Base-by-base conservation (phyloP, 305 asterid genomes). In the Fraxinus latifolia region DNA sequence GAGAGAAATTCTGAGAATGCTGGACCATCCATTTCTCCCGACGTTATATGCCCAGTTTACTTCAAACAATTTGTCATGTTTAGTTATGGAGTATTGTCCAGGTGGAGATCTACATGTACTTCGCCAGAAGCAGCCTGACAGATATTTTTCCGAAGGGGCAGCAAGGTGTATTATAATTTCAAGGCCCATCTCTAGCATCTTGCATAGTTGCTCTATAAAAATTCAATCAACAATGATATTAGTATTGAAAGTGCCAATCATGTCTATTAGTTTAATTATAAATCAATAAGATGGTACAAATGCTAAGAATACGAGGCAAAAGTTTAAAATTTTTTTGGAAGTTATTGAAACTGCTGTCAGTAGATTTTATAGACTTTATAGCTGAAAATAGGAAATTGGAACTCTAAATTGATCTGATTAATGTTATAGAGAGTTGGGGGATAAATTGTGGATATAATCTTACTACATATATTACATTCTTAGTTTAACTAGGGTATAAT, bases 1-100 rank as follows among this genome's bases (percentile, higher is more conserved):
- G 85, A 90, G 97, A 82, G 99, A 94, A 82, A 95, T 95, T 85
- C 92, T 95, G 73, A 89, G 91, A 84, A 89, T 90, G 92, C 90
- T 95, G 78, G 98, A 94, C 86, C 99, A 95, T 84, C 99, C 99
- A 2, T 95, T 95, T 88, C 96, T 95, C 75, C 99, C 98, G 0
- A 92, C 97, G 3, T 89, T 95, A 62, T 95, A 91, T 87, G 90
- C 96, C 21, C 96, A 92, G 87, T 95, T 95, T 77, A 91, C 95
- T 15, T 92, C 99, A 0, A 96, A 92, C 79, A 92, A 92, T 82
- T 88, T 94, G 44, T 89, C 97, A 7, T 95, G 99, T 85, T 87
- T 94, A 77, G 97, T 95, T 23, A 94, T 95, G 99, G 99, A 95
- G 86, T 94, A 90, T 80, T 95, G 98, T 84, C 97, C 98, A 2